A percentile compares a stretch with the other conserved stretches of the same genome.
These are phyloP conservation scores for Xylariales sp. DNA, from an alignment of 2,329 filamentous ascomycete species.

Conservation along the genomic window DNA sequence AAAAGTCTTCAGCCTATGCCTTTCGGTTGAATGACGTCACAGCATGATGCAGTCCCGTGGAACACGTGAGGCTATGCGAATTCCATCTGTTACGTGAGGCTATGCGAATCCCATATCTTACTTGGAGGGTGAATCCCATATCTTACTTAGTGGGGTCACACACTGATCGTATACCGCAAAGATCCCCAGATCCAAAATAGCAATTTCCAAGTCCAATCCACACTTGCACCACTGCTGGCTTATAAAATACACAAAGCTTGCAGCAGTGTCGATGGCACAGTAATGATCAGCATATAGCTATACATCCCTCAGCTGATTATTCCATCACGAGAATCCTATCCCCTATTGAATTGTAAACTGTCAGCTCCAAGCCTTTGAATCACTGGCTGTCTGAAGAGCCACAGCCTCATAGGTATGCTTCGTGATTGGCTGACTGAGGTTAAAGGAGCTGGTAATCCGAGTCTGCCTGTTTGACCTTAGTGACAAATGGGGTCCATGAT, in stretches of 20 bases:
- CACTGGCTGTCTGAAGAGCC: neutral
- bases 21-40: neutral
- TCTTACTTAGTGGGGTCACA: neutral
- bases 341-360: neutral
- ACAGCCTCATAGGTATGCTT: neutral
- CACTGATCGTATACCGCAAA: neutral
- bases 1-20: neutral
- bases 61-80: slow-evolving; percentile 1
- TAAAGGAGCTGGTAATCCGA: neutral
- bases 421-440: neutral
- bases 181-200: neutral
- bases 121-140: neutral
- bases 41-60: neutral
- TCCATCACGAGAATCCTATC: neutral
- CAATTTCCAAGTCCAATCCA: neutral
- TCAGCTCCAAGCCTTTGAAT: neutral
- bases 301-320: neutral
- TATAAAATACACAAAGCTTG: neutral
- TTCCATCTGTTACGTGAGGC: neutral
- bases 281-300: neutral
- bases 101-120: neutral
- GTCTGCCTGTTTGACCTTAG: neutral
- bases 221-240: neutral
- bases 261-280: neutral
- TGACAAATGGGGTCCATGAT: neutral